phyloP scores from a whole-genome alignment of 257 asterid genomes.

The Solanum appendiculatum region DNA sequence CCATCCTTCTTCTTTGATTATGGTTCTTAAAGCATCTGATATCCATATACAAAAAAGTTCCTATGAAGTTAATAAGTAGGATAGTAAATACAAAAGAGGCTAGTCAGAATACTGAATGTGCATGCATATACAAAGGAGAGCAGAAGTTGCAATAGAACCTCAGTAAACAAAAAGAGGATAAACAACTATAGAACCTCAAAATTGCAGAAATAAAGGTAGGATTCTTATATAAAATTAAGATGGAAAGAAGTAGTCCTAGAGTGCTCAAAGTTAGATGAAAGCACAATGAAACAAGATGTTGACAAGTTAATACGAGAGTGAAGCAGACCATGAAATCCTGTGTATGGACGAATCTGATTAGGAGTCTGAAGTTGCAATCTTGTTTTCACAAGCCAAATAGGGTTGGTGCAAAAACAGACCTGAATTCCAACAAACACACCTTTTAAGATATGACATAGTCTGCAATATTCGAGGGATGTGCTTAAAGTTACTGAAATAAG shows the following conservation, averaged over 20 bases:
- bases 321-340: slow-evolving; percentile 83
- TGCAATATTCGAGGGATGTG: neutral
- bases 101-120: neutral
- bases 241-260: neutral
- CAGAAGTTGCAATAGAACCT: neutral
- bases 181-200: neutral
- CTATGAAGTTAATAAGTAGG: neutral
- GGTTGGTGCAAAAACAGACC: slow-evolving; percentile 86
- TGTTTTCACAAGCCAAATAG: slow-evolving; percentile 96
- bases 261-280: neutral
- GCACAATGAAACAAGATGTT: neutral
- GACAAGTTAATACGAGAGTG: slow-evolving; percentile 2
- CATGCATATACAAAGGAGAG: neutral
- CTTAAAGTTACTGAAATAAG: neutral
- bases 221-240: neutral
- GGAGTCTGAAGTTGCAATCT: slow-evolving; percentile 98
- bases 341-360: slow-evolving; percentile 54
- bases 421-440: slow-evolving; percentile 17
- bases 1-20: slow-evolving; percentile 94
- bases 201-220: neutral
- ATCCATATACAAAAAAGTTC: slow-evolving; percentile 1
- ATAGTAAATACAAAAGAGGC: neutral
- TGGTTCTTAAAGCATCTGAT: slow-evolving; percentile 86
- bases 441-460: neutral
- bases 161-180: neutral